phyloP scores from a whole-genome alignment of 257 asterid genomes.

The Gentiana dahurica region DNA sequence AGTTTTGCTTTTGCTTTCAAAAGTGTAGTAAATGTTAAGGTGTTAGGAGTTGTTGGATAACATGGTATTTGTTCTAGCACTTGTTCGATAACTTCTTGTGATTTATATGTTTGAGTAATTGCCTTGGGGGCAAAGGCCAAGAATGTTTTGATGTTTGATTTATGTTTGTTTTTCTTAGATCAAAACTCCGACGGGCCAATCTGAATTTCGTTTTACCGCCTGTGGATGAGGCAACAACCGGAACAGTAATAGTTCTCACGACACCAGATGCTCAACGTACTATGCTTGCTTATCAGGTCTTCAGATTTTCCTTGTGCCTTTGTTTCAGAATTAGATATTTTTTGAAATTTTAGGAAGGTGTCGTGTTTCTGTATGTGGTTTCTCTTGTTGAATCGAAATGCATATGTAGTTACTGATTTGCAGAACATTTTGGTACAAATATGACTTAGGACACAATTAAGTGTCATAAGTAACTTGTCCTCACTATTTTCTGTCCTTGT shows the following conservation, averaged over 20 bases:
- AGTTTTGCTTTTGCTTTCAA: too few species aligned
- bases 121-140: neutral
- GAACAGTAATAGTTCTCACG: slow-evolving; percentile 93
- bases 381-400: too few species aligned
- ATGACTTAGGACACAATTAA: too few species aligned
- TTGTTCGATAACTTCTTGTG: neutral
- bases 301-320: slow-evolving; percentile 2
- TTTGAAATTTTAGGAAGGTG: too few species aligned
- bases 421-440: too few species aligned
- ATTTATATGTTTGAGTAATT: neutral
- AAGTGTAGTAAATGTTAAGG: too few species aligned
- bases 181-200: slow-evolving; percentile 86
- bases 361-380: too few species aligned
- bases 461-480: neutral
- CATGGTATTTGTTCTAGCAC: too few species aligned
- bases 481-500: slow-evolving; percentile 3
- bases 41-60: too few species aligned
- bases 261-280: slow-evolving; percentile 96
- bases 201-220: slow-evolving; percentile 83
- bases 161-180: slow-evolving; percentile 28
- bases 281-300: slow-evolving; percentile 95
- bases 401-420: too few species aligned
- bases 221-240: slow-evolving; percentile 86
- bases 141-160: neutral
- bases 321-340: too few species aligned